phyloP scores from a whole-genome alignment of 331 rosid genomes.

The Acacia pycnantha region DNA sequence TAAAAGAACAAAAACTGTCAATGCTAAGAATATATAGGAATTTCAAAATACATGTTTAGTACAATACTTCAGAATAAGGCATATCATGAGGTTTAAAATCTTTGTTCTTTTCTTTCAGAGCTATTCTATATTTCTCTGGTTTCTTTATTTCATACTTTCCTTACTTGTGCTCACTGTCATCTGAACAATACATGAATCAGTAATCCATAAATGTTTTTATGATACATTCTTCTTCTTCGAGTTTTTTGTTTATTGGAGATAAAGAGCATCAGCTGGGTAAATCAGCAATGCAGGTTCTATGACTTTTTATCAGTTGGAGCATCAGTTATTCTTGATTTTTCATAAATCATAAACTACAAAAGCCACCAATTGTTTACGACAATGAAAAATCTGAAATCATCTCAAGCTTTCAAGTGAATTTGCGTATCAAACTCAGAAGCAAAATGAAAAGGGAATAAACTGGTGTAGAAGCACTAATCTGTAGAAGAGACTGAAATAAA shows the following conservation, averaged over 20 bases:
- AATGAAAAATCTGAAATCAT: conserved; percentile 5
- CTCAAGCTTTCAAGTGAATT: conserved; percentile 9
- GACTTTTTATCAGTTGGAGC: conserved; percentile 7
- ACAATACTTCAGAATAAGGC: conserved; percentile 14
- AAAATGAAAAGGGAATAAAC: neutral
- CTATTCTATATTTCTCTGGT: neutral
- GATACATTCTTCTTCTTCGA: neutral
- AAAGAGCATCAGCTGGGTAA: neutral
- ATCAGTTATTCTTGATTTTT: neutral
- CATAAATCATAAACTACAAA: neutral
- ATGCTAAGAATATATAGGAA: conserved; percentile 17
- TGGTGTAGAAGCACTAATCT: conserved; percentile 10
- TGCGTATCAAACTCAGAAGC: neutral
- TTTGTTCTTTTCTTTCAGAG: neutral
- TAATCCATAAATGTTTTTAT: neutral
- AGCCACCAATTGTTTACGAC: neutral
- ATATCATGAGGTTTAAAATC: neutral
- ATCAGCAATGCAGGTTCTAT: neutral
- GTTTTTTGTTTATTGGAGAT: conserved; percentile 2
- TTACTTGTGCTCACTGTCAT: conserved; percentile 3
- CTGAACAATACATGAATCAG: conserved; percentile 12
- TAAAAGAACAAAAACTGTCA: conserved; percentile 41
- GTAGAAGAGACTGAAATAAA: neutral
- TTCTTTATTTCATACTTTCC: neutral
- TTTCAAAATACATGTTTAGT: neutral